These are phyloP conservation scores for Coniochaeta sp. DNA, from an alignment of 2,329 filamentous ascomycete genomes.

Conservation along the genomic window DNA sequence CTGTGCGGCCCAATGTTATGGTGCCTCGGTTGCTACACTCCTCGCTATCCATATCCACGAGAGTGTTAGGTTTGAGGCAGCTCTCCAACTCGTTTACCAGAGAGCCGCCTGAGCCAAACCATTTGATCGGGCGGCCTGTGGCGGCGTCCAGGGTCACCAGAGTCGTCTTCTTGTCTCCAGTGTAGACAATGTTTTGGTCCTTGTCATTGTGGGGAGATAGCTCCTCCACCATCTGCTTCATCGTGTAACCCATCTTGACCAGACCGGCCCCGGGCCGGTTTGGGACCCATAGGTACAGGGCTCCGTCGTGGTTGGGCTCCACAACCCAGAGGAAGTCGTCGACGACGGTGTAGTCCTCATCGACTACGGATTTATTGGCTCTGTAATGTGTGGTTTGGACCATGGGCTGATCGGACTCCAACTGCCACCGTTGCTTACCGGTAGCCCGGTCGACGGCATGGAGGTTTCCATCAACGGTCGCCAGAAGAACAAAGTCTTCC, in stretches of 20 bases:
- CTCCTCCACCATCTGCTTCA: constrained; percentile 83
- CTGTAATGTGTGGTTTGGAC: constrained; percentile 82
- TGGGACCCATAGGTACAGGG: constrained; percentile 79
- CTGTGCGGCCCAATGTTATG: constrained; percentile 74
- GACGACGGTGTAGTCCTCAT: constrained; percentile 55
- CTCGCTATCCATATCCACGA: constrained; percentile 58
- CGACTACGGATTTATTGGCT: constrained; percentile 54
- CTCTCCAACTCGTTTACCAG: constrained; percentile 64
- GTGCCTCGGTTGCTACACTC: constrained; percentile 73
- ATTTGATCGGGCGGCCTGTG: constrained; percentile 74
- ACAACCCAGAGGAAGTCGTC: constrained; percentile 94
- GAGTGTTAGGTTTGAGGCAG: constrained; percentile 62
- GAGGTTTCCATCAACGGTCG: constrained; percentile 97
- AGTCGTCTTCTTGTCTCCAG: constrained; percentile 82
- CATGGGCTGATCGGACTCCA: constrained; percentile 79
- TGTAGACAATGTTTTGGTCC: constrained; percentile 77
- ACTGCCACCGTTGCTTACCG: constrained; percentile 76
- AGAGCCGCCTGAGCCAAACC: constrained; percentile 69
- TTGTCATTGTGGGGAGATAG: constrained; percentile 68
- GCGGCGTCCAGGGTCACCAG: constrained; percentile 84
- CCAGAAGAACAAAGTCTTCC: constrained; percentile 99
- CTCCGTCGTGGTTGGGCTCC: constrained; percentile 81
- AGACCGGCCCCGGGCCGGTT: constrained; percentile 50
- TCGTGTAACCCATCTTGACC: constrained; percentile 61
- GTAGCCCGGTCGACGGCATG: constrained; percentile 86